phyloP scores from a whole-genome alignment of 257 asterid species.

The Coffea eugenioides region DNA sequence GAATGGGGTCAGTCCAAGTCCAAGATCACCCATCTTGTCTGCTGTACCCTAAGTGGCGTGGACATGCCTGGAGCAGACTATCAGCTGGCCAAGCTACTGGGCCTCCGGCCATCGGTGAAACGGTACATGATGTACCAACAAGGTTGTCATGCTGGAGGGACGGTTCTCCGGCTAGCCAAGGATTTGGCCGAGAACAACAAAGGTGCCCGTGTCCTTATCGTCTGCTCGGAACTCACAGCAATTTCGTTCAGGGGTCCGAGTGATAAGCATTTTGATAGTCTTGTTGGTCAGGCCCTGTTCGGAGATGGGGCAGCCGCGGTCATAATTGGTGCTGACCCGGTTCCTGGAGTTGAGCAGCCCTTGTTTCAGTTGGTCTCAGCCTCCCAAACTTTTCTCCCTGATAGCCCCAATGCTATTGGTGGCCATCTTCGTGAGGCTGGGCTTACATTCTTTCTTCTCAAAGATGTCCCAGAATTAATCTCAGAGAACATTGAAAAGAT shows the following conservation, averaged over 20 bases:
- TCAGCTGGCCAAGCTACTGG: conserved; percentile 71
- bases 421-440: conserved; percentile 67
- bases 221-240: conserved; percentile 68
- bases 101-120: conserved; percentile 63
- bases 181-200: conserved; percentile 79
- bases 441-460: conserved; percentile 40
- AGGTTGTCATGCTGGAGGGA: conserved; percentile 78
- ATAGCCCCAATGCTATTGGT: conserved; percentile 51
- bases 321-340: conserved; percentile 50
- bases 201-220: conserved; percentile 59
- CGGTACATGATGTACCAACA: conserved; percentile 83
- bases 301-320: conserved; percentile 69
- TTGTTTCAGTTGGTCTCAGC: conserved; percentile 56
- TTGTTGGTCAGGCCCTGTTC: conserved; percentile 60
- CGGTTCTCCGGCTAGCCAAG: conserved; percentile 71
- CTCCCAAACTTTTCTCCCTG: conserved; percentile 57
- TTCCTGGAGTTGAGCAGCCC: conserved; percentile 45
- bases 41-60: conserved; percentile 82
- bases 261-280: conserved; percentile 49
- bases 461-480: conserved; percentile 52
- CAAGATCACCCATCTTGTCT: conserved; percentile 65
- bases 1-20: conserved; percentile 93
- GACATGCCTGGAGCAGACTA: conserved; percentile 93
- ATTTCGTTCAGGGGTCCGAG: conserved; percentile 61
- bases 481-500: conserved; percentile 47